phyloP scores from a whole-genome alignment of 2,329 filamentous ascomycete genomes.

The Alternaria ventricosa region DNA sequence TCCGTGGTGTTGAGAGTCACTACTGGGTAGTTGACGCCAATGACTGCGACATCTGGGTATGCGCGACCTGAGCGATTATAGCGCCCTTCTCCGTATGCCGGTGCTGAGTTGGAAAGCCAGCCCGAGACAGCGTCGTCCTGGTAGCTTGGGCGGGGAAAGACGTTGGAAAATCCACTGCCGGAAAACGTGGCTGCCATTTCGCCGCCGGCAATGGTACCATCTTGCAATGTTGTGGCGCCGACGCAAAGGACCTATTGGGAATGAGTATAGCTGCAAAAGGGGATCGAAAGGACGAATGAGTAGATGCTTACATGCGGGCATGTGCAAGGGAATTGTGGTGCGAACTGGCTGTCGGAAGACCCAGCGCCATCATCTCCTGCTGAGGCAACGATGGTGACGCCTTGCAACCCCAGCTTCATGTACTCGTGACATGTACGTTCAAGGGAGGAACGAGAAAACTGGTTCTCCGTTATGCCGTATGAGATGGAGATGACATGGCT shows the following conservation, averaged over 20 bases:
- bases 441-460: slow-evolving; percentile 57
- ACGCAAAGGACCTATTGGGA: slow-evolving; percentile 58
- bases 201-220: slow-evolving; percentile 4
- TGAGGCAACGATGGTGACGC: slow-evolving; percentile 57
- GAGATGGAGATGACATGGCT: slow-evolving; percentile 61
- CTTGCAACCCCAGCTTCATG: slow-evolving; percentile 53
- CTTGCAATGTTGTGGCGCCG: slow-evolving; percentile 57
- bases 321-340: slow-evolving; percentile 66
- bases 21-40: slow-evolving; percentile 56
- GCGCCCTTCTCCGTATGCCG: slow-evolving; percentile 12
- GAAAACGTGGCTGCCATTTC: slow-evolving; percentile 1
- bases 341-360: slow-evolving; percentile 46
- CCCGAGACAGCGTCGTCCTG: slow-evolving; percentile 42
- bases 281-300: not conserved
- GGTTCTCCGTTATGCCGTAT: slow-evolving; percentile 62
- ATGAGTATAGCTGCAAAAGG: not conserved
- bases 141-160: slow-evolving; percentile 55
- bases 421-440: slow-evolving; percentile 56
- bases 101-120: slow-evolving; percentile 12
- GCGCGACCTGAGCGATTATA: slow-evolving; percentile 55
- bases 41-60: slow-evolving; percentile 66
- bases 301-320: slow-evolving; percentile 64
- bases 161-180: slow-evolving; percentile 55
- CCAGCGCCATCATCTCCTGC: slow-evolving; percentile 51
- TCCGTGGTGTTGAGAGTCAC: slow-evolving; percentile 43